Conservation (phyloP, 2,329 filamentous ascomycete species). For the Nemania abortiva region DNA sequence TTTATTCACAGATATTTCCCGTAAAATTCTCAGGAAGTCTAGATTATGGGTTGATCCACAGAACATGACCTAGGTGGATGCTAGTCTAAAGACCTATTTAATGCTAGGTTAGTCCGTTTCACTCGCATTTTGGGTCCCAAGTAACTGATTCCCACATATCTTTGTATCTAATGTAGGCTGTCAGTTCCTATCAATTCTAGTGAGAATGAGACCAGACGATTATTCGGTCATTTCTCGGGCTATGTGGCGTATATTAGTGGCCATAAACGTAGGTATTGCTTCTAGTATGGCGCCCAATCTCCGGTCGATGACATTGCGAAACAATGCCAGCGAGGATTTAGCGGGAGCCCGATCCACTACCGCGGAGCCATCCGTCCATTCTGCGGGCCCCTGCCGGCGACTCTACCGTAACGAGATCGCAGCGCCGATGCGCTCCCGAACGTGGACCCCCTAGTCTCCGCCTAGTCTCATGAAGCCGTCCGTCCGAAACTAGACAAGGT, state of each 20-base stretch:
- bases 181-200: not conserved
- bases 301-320: not conserved
- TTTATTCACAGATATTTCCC: too few species aligned
- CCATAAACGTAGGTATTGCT: not conserved
- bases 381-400: conserved; percentile 7
- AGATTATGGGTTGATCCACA: too few species aligned
- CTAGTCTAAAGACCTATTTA: too few species aligned
- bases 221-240: not conserved
- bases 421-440: conserved; percentile 1
- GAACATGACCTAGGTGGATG: too few species aligned
- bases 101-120: too few species aligned
- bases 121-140: too few species aligned
- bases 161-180: too few species aligned
- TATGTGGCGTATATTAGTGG: not conserved
- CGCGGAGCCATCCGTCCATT: not conserved
- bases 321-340: not conserved
- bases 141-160: too few species aligned
- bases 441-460: not conserved
- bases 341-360: not conserved
- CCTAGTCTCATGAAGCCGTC: not conserved
- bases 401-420: conserved; percentile 16
- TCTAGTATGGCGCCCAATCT: not conserved
- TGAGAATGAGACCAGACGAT: not conserved
- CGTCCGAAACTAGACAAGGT: not conserved
- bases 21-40: too few species aligned